Conservation (phyloP, 2,329 filamentous ascomycete genomes). For the Trichophyton schoenleinii region DNA sequence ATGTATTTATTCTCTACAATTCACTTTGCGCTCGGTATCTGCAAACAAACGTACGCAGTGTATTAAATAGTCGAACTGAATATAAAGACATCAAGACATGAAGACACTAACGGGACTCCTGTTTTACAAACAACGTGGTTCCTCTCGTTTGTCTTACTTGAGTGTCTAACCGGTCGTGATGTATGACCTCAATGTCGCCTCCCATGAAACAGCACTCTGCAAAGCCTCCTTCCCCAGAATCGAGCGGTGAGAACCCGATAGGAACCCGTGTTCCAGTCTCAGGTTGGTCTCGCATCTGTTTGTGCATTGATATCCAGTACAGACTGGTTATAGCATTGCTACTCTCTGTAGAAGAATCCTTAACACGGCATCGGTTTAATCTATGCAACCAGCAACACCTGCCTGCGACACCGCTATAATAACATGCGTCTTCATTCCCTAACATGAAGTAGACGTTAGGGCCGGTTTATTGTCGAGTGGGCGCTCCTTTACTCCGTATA, state of each 20-base stretch:
- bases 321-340: too few relatives aligned
- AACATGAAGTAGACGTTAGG: background rate
- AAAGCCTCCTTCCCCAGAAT: background rate
- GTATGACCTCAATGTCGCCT: background rate
- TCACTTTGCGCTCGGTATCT: background rate
- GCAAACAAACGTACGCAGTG: background rate
- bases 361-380: too few relatives aligned
- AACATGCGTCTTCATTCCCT: too few relatives aligned
- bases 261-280: background rate
- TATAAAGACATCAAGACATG: background rate
- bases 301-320: background rate
- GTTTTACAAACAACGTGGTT: constrained; percentile 1
- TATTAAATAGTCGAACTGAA: background rate
- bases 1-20: too few relatives aligned
- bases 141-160: background rate
- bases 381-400: too few relatives aligned
- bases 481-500: background rate
- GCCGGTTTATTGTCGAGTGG: background rate
- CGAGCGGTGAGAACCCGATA: background rate
- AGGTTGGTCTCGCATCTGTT: background rate
- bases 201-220: background rate
- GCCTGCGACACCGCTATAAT: too few relatives aligned
- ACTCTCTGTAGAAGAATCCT: too few relatives aligned
- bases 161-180: background rate
- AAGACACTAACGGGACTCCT: background rate